Conservation (phyloP, 177 flowering plant genomes). For the Vitis hybrid region DNA sequence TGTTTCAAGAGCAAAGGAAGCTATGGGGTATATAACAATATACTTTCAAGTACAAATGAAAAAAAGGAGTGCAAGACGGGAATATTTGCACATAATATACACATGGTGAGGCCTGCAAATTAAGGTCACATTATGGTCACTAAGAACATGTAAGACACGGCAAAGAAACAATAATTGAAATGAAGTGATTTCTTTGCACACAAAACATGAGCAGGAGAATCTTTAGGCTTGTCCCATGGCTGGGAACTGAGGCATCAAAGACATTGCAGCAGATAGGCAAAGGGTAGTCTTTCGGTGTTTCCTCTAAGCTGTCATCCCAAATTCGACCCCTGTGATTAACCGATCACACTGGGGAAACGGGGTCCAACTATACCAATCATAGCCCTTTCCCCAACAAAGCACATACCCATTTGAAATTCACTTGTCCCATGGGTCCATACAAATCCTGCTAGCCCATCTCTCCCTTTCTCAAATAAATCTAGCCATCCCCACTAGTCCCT, state of each 20-base stretch:
- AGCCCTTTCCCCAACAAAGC: constrained; percentile 14
- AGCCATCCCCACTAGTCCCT: constrained; percentile 26
- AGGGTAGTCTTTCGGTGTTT: constrained; percentile 25
- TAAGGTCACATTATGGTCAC: background rate
- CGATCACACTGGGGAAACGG: constrained; percentile 13
- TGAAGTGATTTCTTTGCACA: background rate
- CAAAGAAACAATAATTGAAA: constrained; percentile 7
- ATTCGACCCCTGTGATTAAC: constrained; percentile 15
- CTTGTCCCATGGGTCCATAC: constrained; percentile 34
- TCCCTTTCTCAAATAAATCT: constrained; percentile 21
- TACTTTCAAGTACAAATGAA: no score
- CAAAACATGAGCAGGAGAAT: constrained; percentile 19
- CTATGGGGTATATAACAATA: no score
- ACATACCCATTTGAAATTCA: constrained; percentile 24
- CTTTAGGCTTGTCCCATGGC: constrained; percentile 23
- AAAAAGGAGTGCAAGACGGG: no score
- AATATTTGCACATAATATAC: background rate
- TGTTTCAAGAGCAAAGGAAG: no score
- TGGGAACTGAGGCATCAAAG: constrained; percentile 21
- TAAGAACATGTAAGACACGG: constrained; percentile 9
- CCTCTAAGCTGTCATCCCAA: constrained; percentile 26
- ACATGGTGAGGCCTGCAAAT: background rate
- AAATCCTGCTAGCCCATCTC: constrained; percentile 5
- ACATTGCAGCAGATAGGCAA: constrained; percentile 10
- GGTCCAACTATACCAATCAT: constrained; percentile 24